Conservation (phyloP, 2,329 filamentous ascomycete genomes). For the Beauveria scarabaeidicola region DNA sequence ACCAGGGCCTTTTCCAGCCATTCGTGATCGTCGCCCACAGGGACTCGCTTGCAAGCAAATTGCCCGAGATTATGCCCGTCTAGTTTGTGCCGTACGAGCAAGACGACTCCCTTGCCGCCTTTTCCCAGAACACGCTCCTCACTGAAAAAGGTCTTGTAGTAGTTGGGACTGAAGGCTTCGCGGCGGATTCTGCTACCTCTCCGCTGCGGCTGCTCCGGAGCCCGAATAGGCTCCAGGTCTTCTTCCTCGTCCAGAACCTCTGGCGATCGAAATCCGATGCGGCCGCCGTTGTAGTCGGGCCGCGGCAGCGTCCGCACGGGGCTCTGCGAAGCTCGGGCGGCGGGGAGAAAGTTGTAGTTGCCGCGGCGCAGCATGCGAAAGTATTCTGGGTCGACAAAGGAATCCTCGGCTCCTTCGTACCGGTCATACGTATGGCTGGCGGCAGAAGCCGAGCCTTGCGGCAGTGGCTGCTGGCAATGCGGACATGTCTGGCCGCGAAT, state of each 20-base stretch:
- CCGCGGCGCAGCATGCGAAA: slow-evolving; percentile 79
- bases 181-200: slow-evolving; percentile 65
- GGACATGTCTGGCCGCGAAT: slow-evolving; percentile 76
- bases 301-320: slow-evolving; percentile 46
- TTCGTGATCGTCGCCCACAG: slow-evolving; percentile 85
- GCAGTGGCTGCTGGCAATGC: slow-evolving; percentile 73
- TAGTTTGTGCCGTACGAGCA: slow-evolving; percentile 87
- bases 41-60: slow-evolving; percentile 95
- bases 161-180: slow-evolving; percentile 82
- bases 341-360: slow-evolving; percentile 34
- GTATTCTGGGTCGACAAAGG: slow-evolving; percentile 85
- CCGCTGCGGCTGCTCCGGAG: not conserved
- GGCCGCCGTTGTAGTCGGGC: slow-evolving; percentile 27
- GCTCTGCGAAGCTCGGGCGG: slow-evolving; percentile 37
- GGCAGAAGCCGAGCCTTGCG: slow-evolving; percentile 31
- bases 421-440: slow-evolving; percentile 42
- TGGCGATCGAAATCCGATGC: slow-evolving; percentile 13
- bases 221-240: not conserved
- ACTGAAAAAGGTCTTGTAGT: slow-evolving; percentile 88
- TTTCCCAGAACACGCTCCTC: slow-evolving; percentile 79
- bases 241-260: slow-evolving; percentile 19
- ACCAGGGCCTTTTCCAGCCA: slow-evolving; percentile 92
- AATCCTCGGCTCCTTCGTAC: slow-evolving; percentile 38
- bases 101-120: slow-evolving; percentile 88
- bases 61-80: slow-evolving; percentile 82